Percentiles rank a stretch among this genome's conserved stretches.
Evolutionary conservation across 768 basidiomycete species (phyloP).

Genomic region (Exsudoporus frostii): DNA sequence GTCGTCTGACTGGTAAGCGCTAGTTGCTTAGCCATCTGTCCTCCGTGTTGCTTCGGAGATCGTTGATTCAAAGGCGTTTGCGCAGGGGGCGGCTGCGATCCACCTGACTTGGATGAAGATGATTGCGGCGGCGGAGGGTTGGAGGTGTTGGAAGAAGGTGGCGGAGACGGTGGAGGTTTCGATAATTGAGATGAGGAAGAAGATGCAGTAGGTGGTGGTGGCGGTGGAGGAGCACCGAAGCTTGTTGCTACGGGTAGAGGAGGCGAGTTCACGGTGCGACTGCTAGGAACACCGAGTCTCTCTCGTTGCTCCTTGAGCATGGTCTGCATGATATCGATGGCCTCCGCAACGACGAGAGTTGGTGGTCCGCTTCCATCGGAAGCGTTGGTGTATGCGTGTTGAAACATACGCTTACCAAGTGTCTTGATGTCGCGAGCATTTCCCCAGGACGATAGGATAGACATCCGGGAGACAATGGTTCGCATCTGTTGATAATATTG

Average conservation of each 20-base stretch:
- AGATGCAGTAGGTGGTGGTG: conserved; percentile 18
- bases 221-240: conserved; percentile 19
- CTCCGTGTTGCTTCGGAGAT: conserved; percentile 1
- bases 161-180: not conserved
- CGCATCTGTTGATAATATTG: conserved; percentile 9
- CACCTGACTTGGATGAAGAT: conserved; percentile 3
- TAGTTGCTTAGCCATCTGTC: not conserved
- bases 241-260: conserved; percentile 21
- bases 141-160: not conserved
- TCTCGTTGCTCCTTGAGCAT: conserved; percentile 21
- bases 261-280: not conserved
- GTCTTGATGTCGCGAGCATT: conserved; percentile 66
- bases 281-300: conserved; percentile 23
- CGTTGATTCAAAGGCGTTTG: conserved; percentile 11
- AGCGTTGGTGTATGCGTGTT: conserved; percentile 13
- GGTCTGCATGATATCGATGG: conserved; percentile 6
- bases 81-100: conserved; percentile 7
- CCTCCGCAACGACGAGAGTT: conserved; percentile 1
- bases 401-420: conserved; percentile 31
- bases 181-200: conserved; percentile 17
- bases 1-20: conserved; percentile 2
- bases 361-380: conserved; percentile 1
- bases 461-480: conserved; percentile 36
- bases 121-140: not conserved
- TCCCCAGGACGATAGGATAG: conserved; percentile 56